Base-by-base conservation (phyloP, 2,329 filamentous ascomycete genomes). In the Canariomyces notabilis region DNA sequence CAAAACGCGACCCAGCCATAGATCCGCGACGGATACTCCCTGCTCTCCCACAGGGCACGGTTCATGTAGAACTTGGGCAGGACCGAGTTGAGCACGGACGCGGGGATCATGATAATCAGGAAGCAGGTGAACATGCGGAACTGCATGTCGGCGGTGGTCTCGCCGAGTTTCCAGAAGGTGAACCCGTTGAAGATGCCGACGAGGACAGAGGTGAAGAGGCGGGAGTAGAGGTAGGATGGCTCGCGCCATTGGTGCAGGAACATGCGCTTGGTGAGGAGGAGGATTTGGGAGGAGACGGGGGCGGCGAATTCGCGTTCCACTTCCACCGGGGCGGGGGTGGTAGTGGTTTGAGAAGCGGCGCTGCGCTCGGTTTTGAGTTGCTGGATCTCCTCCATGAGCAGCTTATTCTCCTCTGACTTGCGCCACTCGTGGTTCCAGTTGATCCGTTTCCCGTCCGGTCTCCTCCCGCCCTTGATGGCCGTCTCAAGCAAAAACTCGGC, bases 11-110 rank as follows among this genome's bases (percentile, higher is more conserved):
- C 65, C 85, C 86, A 89, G 2, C 79, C 82, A 65, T 91, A 93
- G 20, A 89, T 88, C 62, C 89, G 89, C 14, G 83, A 79, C n/a
- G 79, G 86, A 39, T 81, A 76, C 62, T 93, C 87, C 5, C 87
- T 76, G 2, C 76, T 79, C 61, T 84, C 69, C 66, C 87, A 93
- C 20, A 91, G 72, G 23, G 77, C 72, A 4, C 85, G 75, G 36
- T 80, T 77, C 48, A 77, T 70, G 42, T 89, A 68, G 60, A 85
- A 89, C 5, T 79, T 77, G 0, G 87, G 87, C 58, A 90, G 84
- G 0, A 90, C 71, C 56, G 90, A 85, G 57, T 89, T 83, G 48
- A 90, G 86, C 1, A 90, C 69, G 0, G 84, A 83, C 1, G 85
- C 85, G 1, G 78, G 76, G 53, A 93, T 86, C 6, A 82, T 87